Base-by-base conservation (phyloP, 805 yeast genomes). In the Pichia kluyveri region DNA sequence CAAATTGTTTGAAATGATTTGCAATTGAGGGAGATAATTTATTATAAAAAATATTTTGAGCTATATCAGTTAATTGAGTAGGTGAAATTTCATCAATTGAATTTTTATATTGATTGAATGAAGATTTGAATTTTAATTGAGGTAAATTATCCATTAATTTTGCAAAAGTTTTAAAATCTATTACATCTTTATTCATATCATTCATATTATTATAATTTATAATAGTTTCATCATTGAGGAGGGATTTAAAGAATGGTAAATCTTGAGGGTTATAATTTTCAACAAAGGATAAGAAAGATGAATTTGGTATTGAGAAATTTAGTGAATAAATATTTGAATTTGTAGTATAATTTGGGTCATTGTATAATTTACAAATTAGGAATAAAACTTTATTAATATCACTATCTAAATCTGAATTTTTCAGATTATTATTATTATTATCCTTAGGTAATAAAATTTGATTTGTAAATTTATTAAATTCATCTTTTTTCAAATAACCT, bases 391-490 rank as follows among this genome's bases (percentile, higher is more conserved):
- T 70, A 56, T 69, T 70, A 11, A 60, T 47, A 58, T 76, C 77
- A 43, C 72, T 74, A 46, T 73, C 68, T 48, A 70, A 63, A 48
- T 76, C 71, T 73, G 32, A 4, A 11, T 30, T 11, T 30, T 30
- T 10, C 4, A 30, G 14, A 6, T 79, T 65, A 18, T 37, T 11
- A 17, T n/a, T 17, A 8, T 7, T 37, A 37, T 32, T 32, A 5
- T 32, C 14, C 23, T 41, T 75, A 11, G 47, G 42, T 19, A 38
- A 55, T 6, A 64, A 32, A 8, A 77, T 65, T 34, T 72, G 72
- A 51, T 75, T 71, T 57, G 85, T 80, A 61, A 91, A 86, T 40
- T 75, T 73, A 44, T 77, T 67, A 84, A 95, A 91, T 61, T 91
- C 96, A 27, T 70, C 63, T 37, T 55, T 57, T 28, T 60, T 57